These are phyloP conservation scores for Prunus davidiana DNA, from an alignment of 306 rosid genomes.

Conservation along the genomic window DNA sequence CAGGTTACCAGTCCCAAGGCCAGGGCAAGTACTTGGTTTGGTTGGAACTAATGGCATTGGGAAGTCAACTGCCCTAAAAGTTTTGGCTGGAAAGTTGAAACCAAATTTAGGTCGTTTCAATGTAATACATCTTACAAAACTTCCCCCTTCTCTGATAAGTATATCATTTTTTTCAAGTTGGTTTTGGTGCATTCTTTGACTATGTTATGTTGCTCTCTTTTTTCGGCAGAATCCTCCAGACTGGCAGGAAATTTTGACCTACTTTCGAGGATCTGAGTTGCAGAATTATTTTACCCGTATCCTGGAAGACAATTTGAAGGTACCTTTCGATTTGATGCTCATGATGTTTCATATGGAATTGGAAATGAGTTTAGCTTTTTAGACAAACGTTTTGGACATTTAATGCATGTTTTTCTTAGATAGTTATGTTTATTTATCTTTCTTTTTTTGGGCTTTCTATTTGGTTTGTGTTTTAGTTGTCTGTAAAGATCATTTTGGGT, in stretches of 20 bases:
- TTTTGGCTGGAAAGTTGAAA: constrained; percentile 75
- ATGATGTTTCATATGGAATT: not conserved
- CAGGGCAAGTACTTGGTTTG: constrained; percentile 82
- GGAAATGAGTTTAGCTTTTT: not conserved
- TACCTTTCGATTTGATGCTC: constrained; percentile 9
- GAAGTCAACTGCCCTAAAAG: constrained; percentile 83
- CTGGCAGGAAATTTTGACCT: constrained; percentile 90
- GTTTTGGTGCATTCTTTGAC: not conserved
- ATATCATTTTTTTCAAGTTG: not conserved
- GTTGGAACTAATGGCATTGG: constrained; percentile 90
- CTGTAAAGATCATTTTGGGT: too few relatives aligned
- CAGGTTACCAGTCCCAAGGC: constrained; percentile 91
- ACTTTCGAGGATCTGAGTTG: constrained; percentile 91
- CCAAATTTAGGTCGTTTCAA: constrained; percentile 81
- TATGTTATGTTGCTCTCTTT: not conserved
- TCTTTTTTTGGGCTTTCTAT: too few relatives aligned
- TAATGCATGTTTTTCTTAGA: too few relatives aligned
- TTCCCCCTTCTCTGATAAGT: not conserved
- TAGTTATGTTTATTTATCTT: too few relatives aligned
- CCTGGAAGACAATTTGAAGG: constrained; percentile 91
- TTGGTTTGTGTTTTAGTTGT: too few relatives aligned
- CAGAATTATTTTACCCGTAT: constrained; percentile 93
- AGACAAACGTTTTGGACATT: not conserved
- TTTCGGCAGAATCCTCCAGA: constrained; percentile 80
- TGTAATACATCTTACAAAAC: constrained; percentile 37